Evolutionary conservation across 495 filamentous ascomycete species (phyloP).

Genomic region (Chaetomidium leptoderma): DNA sequence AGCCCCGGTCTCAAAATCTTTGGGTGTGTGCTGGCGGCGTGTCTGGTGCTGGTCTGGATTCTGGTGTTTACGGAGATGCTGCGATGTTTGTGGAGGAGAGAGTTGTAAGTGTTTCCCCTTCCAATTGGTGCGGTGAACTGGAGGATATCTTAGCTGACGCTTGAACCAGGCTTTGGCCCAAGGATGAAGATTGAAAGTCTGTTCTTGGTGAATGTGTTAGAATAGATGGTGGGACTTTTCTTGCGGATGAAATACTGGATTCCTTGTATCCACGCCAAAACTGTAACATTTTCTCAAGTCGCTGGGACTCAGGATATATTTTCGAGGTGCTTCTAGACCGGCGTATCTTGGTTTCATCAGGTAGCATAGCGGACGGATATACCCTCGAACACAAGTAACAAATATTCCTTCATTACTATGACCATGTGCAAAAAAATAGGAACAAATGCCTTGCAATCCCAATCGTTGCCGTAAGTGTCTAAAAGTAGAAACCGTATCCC

Average conservation of each 20-base stretch:
- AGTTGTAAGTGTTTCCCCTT: conserved; percentile 33
- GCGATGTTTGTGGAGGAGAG: conserved; percentile 56
- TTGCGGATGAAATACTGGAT: neutral
- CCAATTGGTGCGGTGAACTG: neutral
- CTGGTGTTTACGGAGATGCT: conserved; percentile 69
- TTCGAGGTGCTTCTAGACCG: neutral
- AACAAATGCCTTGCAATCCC: conserved; percentile 1
- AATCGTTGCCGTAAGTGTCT: conserved; percentile 10
- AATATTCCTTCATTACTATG: neutral
- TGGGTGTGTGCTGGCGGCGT: conserved; percentile 60
- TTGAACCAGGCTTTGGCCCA: conserved; percentile 29
- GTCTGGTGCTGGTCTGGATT: conserved; percentile 63
- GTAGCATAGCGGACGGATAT: neutral
- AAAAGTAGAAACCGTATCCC: neutral
- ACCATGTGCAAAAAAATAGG: neutral
- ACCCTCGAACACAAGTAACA: neutral
- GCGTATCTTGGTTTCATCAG: neutral
- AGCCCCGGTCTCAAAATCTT: conserved; percentile 59
- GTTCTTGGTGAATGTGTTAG: neutral
- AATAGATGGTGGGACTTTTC: neutral
- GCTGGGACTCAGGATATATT: neutral
- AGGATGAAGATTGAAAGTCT: conserved; percentile 26
- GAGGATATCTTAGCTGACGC: neutral
- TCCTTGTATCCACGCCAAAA: neutral
- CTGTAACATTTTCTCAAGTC: neutral